Evolutionary conservation across 140 eudicot genomes (phyloP).

Genomic region (Oenanthe javanica): DNA sequence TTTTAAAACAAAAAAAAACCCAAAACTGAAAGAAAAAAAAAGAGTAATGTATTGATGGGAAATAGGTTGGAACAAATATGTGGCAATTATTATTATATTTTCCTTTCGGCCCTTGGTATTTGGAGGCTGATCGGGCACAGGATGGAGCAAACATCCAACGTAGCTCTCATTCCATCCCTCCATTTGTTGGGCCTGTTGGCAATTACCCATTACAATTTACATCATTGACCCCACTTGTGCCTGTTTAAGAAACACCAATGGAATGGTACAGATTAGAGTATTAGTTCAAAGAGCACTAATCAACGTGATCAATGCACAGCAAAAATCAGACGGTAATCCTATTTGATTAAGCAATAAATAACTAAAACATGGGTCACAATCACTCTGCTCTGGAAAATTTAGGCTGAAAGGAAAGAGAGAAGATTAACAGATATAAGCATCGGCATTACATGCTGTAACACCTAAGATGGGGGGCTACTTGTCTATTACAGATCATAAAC

Average conservation of each 20-base stretch:
- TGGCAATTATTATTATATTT: too few species aligned
- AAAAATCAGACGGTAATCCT: background rate
- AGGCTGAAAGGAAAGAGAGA: background rate
- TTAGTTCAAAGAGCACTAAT: background rate
- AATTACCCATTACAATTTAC: too few species aligned
- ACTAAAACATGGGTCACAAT: background rate
- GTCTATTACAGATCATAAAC: slow-evolving; percentile 20
- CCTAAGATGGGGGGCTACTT: background rate
- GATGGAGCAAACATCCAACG: background rate
- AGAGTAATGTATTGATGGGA: too few species aligned
- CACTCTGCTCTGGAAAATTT: background rate
- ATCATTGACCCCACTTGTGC: background rate
- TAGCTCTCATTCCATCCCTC: background rate
- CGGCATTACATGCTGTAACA: background rate
- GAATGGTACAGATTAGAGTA: too few species aligned
- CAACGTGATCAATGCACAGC: background rate
- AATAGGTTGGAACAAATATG: too few species aligned
- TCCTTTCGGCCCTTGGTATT: background rate
- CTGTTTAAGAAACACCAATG: background rate
- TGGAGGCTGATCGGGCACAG: background rate
- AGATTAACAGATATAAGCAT: background rate
- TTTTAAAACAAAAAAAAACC: too few species aligned
- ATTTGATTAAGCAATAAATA: background rate
- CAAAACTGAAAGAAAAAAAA: too few species aligned
- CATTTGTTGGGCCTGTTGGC: background rate